These are phyloP conservation scores for Elymus sibiricus DNA, from an alignment of 176 grass and related monocot genomes.

Conservation along the genomic window DNA sequence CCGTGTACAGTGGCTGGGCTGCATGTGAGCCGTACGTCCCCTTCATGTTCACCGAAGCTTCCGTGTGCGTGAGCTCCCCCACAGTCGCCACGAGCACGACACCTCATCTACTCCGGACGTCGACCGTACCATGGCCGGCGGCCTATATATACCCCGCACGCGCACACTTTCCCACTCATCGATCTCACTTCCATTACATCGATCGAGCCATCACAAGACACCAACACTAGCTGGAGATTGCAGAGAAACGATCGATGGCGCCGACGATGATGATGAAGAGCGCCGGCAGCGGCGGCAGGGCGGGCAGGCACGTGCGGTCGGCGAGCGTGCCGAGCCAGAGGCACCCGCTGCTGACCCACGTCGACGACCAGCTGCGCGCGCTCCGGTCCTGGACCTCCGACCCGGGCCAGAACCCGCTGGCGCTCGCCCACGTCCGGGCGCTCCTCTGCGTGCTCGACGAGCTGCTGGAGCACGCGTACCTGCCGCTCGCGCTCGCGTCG, in stretches of 20 bases:
- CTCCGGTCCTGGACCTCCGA: conserved; percentile 23
- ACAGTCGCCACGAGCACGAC: neutral
- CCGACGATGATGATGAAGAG: neutral
- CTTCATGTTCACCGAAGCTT: conserved; percentile 12
- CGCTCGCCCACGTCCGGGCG: conserved; percentile 36
- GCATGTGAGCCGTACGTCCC: conserved; percentile 11
- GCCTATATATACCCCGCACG: neutral
- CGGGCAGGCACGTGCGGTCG: conserved; percentile 42
- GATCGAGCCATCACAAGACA: too few relatives aligned
- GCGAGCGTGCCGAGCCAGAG: conserved; percentile 51
- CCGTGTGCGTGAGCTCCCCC: neutral
- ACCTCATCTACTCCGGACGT: neutral
- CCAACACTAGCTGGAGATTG: too few relatives aligned
- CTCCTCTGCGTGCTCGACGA: conserved; percentile 67
- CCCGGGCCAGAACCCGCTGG: conserved; percentile 26
- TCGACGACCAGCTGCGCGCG: conserved; percentile 47
- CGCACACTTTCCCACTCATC: conserved; percentile 1
- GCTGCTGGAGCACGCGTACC: conserved; percentile 33
- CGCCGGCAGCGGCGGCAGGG: neutral
- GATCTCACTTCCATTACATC: too few relatives aligned
- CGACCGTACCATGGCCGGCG: neutral
- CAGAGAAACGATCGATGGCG: conserved; percentile 18
- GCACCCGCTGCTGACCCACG: conserved; percentile 45
- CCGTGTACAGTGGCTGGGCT: neutral
- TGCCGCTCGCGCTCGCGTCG: conserved; percentile 3